Evolutionary conservation across 2,329 filamentous ascomycete species (phyloP).

Genomic region (Botrytis fabae): DNA sequence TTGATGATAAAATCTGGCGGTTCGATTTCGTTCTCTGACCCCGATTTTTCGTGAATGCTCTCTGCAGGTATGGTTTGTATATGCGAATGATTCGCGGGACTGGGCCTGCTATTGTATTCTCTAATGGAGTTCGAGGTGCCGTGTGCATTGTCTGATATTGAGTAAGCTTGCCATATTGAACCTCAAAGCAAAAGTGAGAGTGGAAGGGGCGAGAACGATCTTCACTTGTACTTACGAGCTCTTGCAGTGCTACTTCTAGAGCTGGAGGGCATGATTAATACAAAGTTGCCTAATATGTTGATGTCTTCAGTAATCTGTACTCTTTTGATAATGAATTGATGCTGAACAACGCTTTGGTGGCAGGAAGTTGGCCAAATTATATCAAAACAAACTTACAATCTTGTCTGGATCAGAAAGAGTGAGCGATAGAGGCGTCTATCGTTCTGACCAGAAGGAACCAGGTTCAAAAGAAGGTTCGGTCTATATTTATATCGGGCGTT

Average conservation of each 20-base stretch:
- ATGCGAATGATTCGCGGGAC: conserved; percentile 16
- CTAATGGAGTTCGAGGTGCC: conserved; percentile 7
- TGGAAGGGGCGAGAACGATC: conserved; percentile 19
- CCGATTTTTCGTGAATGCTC: neutral
- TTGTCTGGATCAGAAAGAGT: neutral
- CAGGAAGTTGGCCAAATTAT: neutral
- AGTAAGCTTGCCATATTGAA: conserved; percentile 20
- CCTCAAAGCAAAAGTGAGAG: conserved; percentile 8
- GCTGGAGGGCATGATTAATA: conserved; percentile 7
- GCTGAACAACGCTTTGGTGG: neutral
- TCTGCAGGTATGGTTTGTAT: conserved; percentile 21
- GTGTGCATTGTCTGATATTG: conserved; percentile 7
- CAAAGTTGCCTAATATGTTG: neutral
- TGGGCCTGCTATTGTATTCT: conserved; percentile 13
- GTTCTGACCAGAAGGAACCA: neutral
- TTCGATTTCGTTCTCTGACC: neutral
- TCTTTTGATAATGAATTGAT: neutral
- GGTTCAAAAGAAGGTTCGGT: neutral
- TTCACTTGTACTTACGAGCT: conserved; percentile 13
- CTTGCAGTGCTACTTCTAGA: conserved; percentile 6
- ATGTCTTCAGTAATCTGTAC: neutral
- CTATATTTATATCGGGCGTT: neutral
- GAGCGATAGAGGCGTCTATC: neutral
- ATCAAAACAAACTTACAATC: conserved; percentile 7
- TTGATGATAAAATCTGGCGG: conserved; percentile 18